A percentile compares a stretch with the other conserved stretches of the same genome.
phyloP scores from a whole-genome alignment of 176 grass and related monocot species.

The Bothriochloa decipiens region DNA sequence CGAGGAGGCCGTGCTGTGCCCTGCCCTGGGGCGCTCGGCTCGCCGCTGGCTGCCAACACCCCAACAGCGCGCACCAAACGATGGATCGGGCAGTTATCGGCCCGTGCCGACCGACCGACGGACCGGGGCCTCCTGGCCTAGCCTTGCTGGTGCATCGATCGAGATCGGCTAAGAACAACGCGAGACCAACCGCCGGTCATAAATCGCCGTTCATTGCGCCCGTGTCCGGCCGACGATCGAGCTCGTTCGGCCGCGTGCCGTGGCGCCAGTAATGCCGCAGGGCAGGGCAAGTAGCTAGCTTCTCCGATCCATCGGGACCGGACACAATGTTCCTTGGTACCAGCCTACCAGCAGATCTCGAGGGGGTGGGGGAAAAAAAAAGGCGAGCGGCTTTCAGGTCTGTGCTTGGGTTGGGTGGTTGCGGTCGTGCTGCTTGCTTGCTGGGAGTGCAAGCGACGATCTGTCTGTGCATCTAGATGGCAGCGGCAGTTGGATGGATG shows the following conservation, averaged over 20 bases:
- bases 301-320: no score
- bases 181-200: not conserved
- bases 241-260: not conserved
- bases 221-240: not conserved
- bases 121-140: not conserved
- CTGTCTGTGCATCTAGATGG: not conserved
- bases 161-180: not conserved
- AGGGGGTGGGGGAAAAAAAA: not conserved
- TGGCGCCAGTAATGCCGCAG: not conserved
- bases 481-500: not conserved
- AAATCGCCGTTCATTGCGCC: not conserved
- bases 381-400: not conserved
- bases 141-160: conserved; percentile 11
- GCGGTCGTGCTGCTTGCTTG: conserved; percentile 16
- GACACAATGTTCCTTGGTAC: not conserved
- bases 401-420: not conserved
- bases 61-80: conserved; percentile 25
- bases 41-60: conserved; percentile 4
- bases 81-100: conserved; percentile 11
- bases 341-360: not conserved
- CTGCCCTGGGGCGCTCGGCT: not conserved
- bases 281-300: not conserved
- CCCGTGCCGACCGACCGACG: not conserved
- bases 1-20: not conserved
- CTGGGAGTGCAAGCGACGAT: conserved; percentile 14